A percentile compares a stretch with the other conserved stretches of the same genome.
These are phyloP conservation scores for Penstemon davidsonii DNA, from an alignment of 257 asterid genomes.

Conservation along the genomic window DNA sequence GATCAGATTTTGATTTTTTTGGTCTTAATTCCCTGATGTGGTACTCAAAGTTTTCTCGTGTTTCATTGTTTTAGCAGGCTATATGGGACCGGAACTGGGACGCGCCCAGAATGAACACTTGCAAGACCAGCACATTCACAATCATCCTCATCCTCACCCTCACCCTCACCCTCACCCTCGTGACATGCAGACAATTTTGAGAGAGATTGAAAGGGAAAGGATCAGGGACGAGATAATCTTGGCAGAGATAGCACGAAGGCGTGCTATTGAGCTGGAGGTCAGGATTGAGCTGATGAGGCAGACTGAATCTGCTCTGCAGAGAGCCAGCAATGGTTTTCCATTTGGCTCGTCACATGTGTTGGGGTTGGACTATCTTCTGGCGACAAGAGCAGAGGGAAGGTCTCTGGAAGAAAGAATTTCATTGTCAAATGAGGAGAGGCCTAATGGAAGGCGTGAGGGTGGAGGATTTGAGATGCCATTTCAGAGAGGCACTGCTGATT, in stretches of 20 bases:
- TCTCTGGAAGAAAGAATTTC: constrained; percentile 32
- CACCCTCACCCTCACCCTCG: too few species aligned
- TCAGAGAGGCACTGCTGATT: constrained; percentile 14
- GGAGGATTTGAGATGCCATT: constrained; percentile 28
- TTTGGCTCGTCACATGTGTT: constrained; percentile 10
- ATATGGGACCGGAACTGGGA: constrained; percentile 25
- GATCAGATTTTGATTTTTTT: neutral
- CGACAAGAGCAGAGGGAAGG: constrained; percentile 24
- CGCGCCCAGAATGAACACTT: constrained; percentile 2
- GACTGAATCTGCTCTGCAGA: constrained; percentile 35
- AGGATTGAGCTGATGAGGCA: constrained; percentile 40
- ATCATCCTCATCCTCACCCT: neutral
- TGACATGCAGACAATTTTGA: constrained; percentile 15
- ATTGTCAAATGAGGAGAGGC: neutral
- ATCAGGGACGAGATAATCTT: constrained; percentile 47
- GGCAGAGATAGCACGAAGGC: constrained; percentile 38
- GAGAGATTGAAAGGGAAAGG: constrained; percentile 44
- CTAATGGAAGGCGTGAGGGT: constrained; percentile 11
- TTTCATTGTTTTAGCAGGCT: constrained; percentile 38
- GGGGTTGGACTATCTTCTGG: constrained; percentile 15
- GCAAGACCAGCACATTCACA: neutral
- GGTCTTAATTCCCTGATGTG: neutral
- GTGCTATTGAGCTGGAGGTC: constrained; percentile 41
- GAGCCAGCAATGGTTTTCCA: constrained; percentile 21
- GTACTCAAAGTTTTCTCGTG: neutral